Percentiles rank a stretch among this genome's conserved stretches.
These are phyloP conservation scores for Cryptomeria japonica DNA, from an alignment of 75 land plant species.

Conservation along the genomic window DNA sequence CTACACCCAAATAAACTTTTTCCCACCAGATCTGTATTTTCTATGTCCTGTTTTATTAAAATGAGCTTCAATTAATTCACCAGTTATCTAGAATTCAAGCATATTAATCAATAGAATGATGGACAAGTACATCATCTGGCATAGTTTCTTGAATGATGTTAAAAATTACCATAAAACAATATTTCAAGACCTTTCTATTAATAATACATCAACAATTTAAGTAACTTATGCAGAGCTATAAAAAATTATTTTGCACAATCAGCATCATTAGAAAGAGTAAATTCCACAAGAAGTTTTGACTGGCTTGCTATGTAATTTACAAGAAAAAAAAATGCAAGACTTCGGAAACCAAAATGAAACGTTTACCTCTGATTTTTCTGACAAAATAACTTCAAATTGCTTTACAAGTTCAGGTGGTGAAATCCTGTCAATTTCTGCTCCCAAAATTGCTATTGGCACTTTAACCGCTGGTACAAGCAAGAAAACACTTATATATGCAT, in stretches of 20 bases:
- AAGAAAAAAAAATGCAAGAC: not conserved
- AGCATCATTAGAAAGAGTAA: not conserved
- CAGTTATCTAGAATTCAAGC: not conserved
- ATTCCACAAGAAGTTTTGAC: not conserved
- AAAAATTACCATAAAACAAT: too few relatives aligned
- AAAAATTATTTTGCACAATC: not conserved
- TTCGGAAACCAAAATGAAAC: not conserved
- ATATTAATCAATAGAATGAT: not conserved
- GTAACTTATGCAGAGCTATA: not conserved
- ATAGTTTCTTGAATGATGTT: not conserved
- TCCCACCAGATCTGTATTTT: not conserved
- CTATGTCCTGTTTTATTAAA: not conserved
- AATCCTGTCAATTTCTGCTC: slow-evolving; percentile 68
- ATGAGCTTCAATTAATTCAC: not conserved
- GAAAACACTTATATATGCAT: not conserved
- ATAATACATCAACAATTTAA: not conserved
- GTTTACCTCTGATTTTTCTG: slow-evolving; percentile 29
- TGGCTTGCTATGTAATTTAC: not conserved
- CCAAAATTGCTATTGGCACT: slow-evolving; percentile 53
- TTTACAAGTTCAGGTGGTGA: slow-evolving; percentile 60
- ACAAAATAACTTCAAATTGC: slow-evolving; percentile 51
- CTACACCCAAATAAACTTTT: too few relatives aligned
- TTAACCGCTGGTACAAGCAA: slow-evolving; percentile 36
- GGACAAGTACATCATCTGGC: not conserved
- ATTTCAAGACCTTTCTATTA: not conserved